Evolutionary conservation across 306 rosid species (phyloP).

Genomic region (Arachis stenosperma): DNA sequence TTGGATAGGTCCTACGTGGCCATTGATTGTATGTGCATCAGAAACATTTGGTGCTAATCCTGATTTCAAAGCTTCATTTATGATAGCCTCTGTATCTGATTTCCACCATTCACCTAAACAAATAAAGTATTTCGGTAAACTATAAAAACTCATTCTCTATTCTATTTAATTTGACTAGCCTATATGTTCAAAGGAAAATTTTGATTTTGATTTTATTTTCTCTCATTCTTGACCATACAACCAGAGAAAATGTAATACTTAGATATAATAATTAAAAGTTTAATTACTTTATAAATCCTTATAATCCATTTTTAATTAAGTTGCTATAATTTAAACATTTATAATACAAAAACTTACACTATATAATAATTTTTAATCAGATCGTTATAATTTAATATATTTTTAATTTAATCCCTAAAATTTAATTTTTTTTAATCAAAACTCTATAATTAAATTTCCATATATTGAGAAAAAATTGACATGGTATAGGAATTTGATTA

Average conservation of each 20-base stretch:
- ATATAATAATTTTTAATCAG: too few species aligned
- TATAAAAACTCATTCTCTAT: too few species aligned
- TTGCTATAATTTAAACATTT: too few species aligned
- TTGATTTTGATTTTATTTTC: neutral
- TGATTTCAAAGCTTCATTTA: slow-evolving; percentile 68
- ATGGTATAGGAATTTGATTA: too few species aligned
- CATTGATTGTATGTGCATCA: slow-evolving; percentile 71
- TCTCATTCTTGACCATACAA: neutral
- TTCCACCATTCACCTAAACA: slow-evolving; percentile 83
- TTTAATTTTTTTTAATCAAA: too few species aligned
- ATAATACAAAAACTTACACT: too few species aligned
- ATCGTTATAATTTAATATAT: too few species aligned
- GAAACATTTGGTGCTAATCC: slow-evolving; percentile 75
- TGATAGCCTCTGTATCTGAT: slow-evolving; percentile 65
- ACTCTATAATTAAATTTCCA: too few species aligned
- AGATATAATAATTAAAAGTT: neutral
- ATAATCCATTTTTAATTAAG: too few species aligned
- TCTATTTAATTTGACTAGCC: neutral
- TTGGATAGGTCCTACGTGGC: slow-evolving; percentile 53
- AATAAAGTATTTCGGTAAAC: neutral
- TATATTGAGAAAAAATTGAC: too few species aligned
- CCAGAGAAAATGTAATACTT: neutral
- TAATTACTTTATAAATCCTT: too few species aligned
- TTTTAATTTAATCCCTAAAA: too few species aligned
- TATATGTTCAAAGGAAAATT: neutral